A percentile compares a stretch with the other conserved stretches of the same genome.
Conservation (phyloP, 2,329 filamentous ascomycete genomes). For the Erysiphe neolycopersici region DNA sequence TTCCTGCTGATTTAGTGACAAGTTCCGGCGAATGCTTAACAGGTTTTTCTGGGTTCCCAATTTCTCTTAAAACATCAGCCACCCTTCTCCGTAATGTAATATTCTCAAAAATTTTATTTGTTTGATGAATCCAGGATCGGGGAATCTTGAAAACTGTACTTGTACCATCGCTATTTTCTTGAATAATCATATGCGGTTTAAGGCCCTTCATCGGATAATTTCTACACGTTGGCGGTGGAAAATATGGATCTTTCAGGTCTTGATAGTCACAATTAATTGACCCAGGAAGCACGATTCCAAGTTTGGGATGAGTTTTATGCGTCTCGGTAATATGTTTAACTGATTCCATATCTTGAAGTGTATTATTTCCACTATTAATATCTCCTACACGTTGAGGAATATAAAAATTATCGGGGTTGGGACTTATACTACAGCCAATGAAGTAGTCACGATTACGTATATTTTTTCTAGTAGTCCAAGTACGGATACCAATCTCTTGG, state of each 20-base stretch:
- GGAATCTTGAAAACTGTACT: not conserved
- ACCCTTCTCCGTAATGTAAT: not conserved
- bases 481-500: slow-evolving; percentile 1
- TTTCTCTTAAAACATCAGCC: not conserved
- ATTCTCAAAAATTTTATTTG: not conserved
- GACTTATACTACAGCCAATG: slow-evolving; percentile 8
- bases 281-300: slow-evolving; percentile 7
- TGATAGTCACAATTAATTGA: slow-evolving; percentile 7
- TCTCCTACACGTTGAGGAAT: slow-evolving; percentile 9
- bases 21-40: not conserved
- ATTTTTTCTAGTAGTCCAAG: slow-evolving; percentile 1
- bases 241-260: slow-evolving; percentile 2
- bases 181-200: not conserved
- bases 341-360: slow-evolving; percentile 7
- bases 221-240: slow-evolving; percentile 2
- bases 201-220: not conserved
- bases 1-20: not conserved
- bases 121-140: not conserved
- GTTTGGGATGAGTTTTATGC: slow-evolving; percentile 8
- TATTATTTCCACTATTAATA: slow-evolving; percentile 9
- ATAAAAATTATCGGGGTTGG: slow-evolving; percentile 10
- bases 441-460: slow-evolving; percentile 1
- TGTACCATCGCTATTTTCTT: slow-evolving; percentile 1
- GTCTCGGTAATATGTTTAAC: slow-evolving; percentile 7
- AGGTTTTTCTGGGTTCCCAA: not conserved